Evolutionary conservation across 495 filamentous ascomycete species (phyloP).

Genomic region (Talaromyces stipitatus): DNA sequence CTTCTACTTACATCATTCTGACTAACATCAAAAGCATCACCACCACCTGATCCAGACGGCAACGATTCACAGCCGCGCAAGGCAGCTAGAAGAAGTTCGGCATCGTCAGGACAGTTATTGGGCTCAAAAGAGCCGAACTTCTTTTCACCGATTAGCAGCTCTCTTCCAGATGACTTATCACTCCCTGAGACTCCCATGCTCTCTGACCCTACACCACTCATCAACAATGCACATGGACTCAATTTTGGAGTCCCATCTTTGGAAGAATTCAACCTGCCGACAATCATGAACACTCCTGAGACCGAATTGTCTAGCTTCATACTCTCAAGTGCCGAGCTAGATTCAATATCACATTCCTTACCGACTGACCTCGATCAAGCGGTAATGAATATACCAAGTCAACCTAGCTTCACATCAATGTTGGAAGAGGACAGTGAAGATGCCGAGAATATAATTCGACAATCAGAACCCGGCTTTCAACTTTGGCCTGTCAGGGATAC

Average conservation of each 20-base stretch:
- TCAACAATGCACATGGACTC: background rate
- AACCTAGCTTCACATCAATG: slow-evolving; percentile 9
- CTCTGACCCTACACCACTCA: background rate
- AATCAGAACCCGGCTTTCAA: slow-evolving; percentile 28
- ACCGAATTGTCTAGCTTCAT: background rate
- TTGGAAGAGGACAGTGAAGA: slow-evolving; percentile 42
- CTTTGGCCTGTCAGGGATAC: slow-evolving; percentile 17
- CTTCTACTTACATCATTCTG: background rate
- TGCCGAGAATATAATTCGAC: slow-evolving; percentile 54
- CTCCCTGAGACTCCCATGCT: background rate
- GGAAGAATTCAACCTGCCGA: background rate
- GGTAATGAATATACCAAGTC: background rate
- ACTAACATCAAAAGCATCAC: background rate
- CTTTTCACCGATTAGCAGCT: slow-evolving; percentile 2
- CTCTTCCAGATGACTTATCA: slow-evolving; percentile 1
- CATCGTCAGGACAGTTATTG: background rate
- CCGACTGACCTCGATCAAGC: background rate
- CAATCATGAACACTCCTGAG: background rate
- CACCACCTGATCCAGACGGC: background rate
- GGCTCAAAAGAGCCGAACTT: background rate
- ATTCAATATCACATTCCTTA: slow-evolving; percentile 4
- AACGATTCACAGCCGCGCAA: background rate
- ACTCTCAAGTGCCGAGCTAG: background rate
- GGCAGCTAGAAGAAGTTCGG: slow-evolving; percentile 3
- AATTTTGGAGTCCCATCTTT: background rate